Evolutionary conservation across 257 asterid genomes (phyloP), one percentile per base, ranked within the genome.

Genomic region (Solanum lycopersicoides): DNA sequence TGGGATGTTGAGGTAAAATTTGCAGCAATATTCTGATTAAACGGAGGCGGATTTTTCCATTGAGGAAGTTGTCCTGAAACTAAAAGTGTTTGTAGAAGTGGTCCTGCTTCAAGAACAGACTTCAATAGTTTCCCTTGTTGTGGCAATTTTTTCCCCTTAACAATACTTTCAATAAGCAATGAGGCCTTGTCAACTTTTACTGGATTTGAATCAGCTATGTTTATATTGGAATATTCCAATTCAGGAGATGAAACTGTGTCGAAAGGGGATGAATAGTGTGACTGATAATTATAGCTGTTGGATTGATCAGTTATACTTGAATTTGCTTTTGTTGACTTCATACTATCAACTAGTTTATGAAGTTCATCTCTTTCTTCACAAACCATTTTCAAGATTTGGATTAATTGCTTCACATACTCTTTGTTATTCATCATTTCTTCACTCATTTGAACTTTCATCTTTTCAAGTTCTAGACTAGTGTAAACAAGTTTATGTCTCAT

Each of bases 41-140:
- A 89, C 0, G 91, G 88, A 0, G 99, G 99, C 2, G 99, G 99
- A 87, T 95, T 96, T 2, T 96, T 93, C 99, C 99, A 96, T 90
- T 90, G 84, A 0, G 99, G 99, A 50, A 96, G 94, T n/a, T 97
- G 93, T 9, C 98, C 99, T 2, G 98, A 96, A 30, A 96, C 91
- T 3, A 96, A 91, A 77, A 94, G 95, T 3, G 93, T 90, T 89
- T 92, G 93, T 6, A 96, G 96, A 56, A 94, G 93, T 3, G 98
- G 98, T 10, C 98, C 96, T 9, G 95, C 91, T 77, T 89, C 95
- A 41, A 93, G 88, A 3, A 96, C 98, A 23, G 98, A 90, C 89
- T 94, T 89, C 77, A 96, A 71, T 30, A 96, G 88, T 47, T 88
- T 92, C 73, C 99, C 99, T n/a, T 87, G 92, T 85, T 91, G 92